Base-by-base conservation (phyloP, 257 asterid genomes). In the Primulina eburnea region DNA sequence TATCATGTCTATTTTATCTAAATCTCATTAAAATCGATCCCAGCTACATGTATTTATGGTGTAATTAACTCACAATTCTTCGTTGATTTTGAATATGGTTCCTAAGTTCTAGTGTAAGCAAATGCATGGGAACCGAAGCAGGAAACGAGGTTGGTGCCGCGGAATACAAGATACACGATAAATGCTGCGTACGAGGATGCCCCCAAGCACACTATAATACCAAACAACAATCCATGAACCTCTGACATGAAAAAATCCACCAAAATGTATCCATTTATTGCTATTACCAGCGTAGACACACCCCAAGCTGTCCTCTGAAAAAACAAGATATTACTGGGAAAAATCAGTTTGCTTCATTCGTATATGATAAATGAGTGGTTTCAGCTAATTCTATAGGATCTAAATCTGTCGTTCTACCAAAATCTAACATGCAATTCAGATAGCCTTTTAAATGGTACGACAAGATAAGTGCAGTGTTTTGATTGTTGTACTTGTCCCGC, bases 191-290 rank as follows among this genome's bases (percentile, higher is more conserved):
- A 90, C 0, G 85, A 82, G 4, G 84, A 64, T 18, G 86, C 87
- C 29, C 62, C 83, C 7, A 83, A 2, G 71, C 83, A 81, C 37
- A 78, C 83, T 17, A 74, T 8, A 0, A 78, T 59, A 12, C 85
- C 96, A 55, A 76, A 57, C 65, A 83, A 20, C 64, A 75, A 64
- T 43, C 92, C 90, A 28, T 82, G 75, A 58, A 90, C 92, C 72
- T 80, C 87, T 43, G 92, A 80, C 37, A 71, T 56, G 80, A 90
- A 84, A 80, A 90, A 88, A 26, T 82, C 86, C 63, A 88, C 79
- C 84, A 90, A 62, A 34, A 90, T 88, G 64, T 90, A 90, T 30
- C 89, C 95, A 64, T 90, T 90, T 55, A 90, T 83, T 29, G 66
- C 53, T 71, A 90, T 88, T 7, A 88, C 95, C 65, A 90, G 9